Conservation (phyloP, 1,284 basidiomycete species). For the Puccinia triticina region DNA sequence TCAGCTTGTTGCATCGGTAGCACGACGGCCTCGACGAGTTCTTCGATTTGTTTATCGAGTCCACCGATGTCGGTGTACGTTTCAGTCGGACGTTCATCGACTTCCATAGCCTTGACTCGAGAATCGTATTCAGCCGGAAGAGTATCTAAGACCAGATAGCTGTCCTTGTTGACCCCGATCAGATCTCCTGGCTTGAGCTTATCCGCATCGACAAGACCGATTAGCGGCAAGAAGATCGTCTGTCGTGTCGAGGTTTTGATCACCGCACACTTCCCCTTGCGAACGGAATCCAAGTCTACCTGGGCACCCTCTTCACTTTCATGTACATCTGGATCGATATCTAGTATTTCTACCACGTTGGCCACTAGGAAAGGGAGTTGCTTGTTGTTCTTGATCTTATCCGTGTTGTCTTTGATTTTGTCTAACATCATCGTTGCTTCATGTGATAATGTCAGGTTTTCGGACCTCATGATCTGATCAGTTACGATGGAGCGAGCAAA, state of each 20-base stretch:
- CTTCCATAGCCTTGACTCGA: conserved; percentile 89
- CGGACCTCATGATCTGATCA: conserved; percentile 85
- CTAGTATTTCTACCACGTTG: conserved; percentile 96
- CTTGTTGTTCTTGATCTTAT: conserved; percentile 99
- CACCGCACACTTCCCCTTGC: conserved; percentile 95
- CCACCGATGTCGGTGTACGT: conserved; percentile 79
- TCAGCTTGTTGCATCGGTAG: conserved; percentile 79
- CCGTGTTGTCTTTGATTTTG: conserved; percentile 95
- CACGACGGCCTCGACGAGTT: conserved; percentile 78
- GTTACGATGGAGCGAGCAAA: neutral
- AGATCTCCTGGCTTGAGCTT: conserved; percentile 87
- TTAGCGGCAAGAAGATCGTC: conserved; percentile 96
- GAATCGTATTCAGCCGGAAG: conserved; percentile 77
- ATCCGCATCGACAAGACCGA: conserved; percentile 91
- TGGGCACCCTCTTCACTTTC: conserved; percentile 87
- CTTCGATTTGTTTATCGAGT: conserved; percentile 79
- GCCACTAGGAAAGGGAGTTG: conserved; percentile 96
- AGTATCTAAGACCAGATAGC: conserved; percentile 94
- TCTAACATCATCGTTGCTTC: conserved; percentile 95
- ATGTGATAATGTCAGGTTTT: conserved; percentile 85
- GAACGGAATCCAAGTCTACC: conserved; percentile 87
- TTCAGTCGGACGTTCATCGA: conserved; percentile 77
- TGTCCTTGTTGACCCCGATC: conserved; percentile 99
- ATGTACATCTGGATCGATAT: conserved; percentile 83
- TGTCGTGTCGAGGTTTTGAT: conserved; percentile 95